phyloP scores from a whole-genome alignment of 768 basidiomycete genomes.

The Cantharellus anzutake region DNA sequence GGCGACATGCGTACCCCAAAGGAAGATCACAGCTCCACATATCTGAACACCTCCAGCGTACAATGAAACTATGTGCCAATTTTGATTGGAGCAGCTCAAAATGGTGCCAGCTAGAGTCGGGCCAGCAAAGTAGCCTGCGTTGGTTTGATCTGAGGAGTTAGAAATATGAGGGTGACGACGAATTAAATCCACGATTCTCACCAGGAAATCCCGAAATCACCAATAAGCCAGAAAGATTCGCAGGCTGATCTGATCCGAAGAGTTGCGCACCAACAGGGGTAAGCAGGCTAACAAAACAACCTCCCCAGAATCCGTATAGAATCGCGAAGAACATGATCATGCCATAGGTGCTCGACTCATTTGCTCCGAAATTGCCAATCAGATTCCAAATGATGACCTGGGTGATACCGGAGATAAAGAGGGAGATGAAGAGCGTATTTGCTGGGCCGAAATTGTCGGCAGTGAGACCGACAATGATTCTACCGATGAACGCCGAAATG shows the following conservation, averaged over 20 bases:
- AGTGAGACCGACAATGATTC: constrained; percentile 20
- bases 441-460: constrained; percentile 23
- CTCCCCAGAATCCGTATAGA: constrained; percentile 20
- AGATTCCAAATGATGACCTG: constrained; percentile 25
- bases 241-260: constrained; percentile 9
- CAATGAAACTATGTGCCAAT: constrained; percentile 17
- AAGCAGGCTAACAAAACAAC: constrained; percentile 19
- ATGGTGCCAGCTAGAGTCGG: constrained; percentile 19
- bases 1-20: constrained; percentile 14
- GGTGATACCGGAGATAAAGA: constrained; percentile 19
- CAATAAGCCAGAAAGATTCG: constrained; percentile 8
- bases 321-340: constrained; percentile 18
- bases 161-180: not conserved
- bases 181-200: not conserved
- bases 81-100: constrained; percentile 15
- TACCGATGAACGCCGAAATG: constrained; percentile 14
- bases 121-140: constrained; percentile 14
- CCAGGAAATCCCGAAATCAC: constrained; percentile 12
- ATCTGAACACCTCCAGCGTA: constrained; percentile 17
- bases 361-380: constrained; percentile 8
- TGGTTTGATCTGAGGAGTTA: not conserved
- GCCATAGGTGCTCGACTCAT: constrained; percentile 10
- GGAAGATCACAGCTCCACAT: constrained; percentile 14
- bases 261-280: constrained; percentile 17
- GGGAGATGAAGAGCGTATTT: constrained; percentile 22